These are phyloP conservation scores for Ceratocystis colombiana DNA, from an alignment of 2,329 filamentous ascomycete genomes.

Conservation along the genomic window DNA sequence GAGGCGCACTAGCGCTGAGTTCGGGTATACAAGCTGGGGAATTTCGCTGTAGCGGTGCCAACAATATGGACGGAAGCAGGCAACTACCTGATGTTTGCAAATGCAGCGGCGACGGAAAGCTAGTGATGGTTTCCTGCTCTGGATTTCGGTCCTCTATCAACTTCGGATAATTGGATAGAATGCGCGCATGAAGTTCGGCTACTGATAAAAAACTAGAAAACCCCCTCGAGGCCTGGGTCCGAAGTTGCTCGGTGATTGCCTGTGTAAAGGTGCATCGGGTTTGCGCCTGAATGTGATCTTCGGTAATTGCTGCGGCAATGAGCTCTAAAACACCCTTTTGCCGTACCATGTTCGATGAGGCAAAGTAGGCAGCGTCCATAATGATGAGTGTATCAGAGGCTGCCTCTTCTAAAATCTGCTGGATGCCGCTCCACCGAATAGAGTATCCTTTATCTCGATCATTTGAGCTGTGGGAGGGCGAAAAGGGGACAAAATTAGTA, in stretches of 20 bases:
- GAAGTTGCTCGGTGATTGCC: constrained; percentile 42
- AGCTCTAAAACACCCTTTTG: constrained; percentile 47
- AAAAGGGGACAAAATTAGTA: background rate
- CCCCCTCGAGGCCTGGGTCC: constrained; percentile 39
- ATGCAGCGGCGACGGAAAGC: constrained; percentile 45
- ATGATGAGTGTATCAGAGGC: constrained; percentile 47
- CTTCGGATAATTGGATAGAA: constrained; percentile 44
- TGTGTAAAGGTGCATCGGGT: constrained; percentile 45
- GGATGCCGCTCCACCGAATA: constrained; percentile 48
- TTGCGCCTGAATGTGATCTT: constrained; percentile 41
- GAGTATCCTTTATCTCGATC: constrained; percentile 35
- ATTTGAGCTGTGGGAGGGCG: constrained; percentile 36
- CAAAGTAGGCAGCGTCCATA: constrained; percentile 51
- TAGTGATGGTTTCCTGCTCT: constrained; percentile 40
- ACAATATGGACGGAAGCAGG: constrained; percentile 46
- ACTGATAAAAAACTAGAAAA: constrained; percentile 39
- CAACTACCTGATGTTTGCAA: constrained; percentile 47
- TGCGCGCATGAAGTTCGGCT: constrained; percentile 44
- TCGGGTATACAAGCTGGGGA: constrained; percentile 34
- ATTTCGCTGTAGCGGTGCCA: constrained; percentile 42
- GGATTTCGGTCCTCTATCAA: constrained; percentile 42
- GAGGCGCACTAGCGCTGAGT: constrained; percentile 39
- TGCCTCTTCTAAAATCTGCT: constrained; percentile 47
- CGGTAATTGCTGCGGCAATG: constrained; percentile 45
- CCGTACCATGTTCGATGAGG: constrained; percentile 41